phyloP scores from a whole-genome alignment of 306 rosid genomes.

The Lathyrus sativus region DNA sequence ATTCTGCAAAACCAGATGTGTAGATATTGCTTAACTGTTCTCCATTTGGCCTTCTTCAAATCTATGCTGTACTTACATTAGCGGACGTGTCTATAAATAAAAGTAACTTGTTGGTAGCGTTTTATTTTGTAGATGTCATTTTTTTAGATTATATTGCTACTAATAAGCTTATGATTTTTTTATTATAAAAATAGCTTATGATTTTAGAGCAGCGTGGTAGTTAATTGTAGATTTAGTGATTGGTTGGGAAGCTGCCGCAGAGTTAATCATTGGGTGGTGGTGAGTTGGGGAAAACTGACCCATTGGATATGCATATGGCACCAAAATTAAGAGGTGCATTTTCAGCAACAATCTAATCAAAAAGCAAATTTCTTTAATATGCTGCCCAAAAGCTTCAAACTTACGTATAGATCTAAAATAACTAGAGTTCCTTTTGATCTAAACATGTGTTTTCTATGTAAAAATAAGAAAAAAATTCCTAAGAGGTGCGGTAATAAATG shows the following conservation, averaged over 20 bases:
- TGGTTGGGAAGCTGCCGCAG: neutral
- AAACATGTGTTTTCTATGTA: neutral
- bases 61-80: slow-evolving; percentile 8
- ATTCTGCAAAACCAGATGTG: slow-evolving; percentile 11
- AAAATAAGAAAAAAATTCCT: no score
- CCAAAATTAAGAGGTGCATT: slow-evolving; percentile 8
- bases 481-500: no score
- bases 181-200: neutral
- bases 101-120: slow-evolving; percentile 3
- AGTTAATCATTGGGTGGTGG: neutral
- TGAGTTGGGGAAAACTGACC: neutral
- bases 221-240: neutral
- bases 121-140: neutral
- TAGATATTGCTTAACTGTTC: slow-evolving; percentile 11
- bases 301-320: neutral
- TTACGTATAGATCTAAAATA: neutral
- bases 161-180: neutral
- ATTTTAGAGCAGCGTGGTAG: neutral
- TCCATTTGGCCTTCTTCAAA: slow-evolving; percentile 12
- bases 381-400: neutral
- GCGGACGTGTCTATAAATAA: neutral
- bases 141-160: neutral
- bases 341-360: neutral
- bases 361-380: neutral
- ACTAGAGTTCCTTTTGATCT: neutral